Evolutionary conservation across 257 asterid genomes (phyloP), one percentile per base, ranked within the genome.

Genomic region (Przewalskia tangutica): DNA sequence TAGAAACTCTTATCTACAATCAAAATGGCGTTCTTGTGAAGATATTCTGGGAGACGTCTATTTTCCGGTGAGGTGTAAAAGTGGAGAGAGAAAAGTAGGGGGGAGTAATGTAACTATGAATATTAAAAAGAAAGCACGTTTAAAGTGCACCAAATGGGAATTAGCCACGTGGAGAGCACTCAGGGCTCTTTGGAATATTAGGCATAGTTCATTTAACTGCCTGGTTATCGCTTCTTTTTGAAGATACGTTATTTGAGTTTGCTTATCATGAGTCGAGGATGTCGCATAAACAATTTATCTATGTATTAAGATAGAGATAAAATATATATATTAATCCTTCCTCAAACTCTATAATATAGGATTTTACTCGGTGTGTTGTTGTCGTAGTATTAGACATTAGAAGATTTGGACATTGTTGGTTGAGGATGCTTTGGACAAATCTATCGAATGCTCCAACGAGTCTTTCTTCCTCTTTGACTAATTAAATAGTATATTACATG

Each of bases 1-100:
- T 83, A 46, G 58, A 71, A 71, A 48, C 40, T 71, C 79, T 46
- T 71, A 71, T 71, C 79, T 71, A 71, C 18, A 70, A 70, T n/a
- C 54, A 68, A 81, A 77, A 81, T 75, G 85, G 86, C 87, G 84
- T 77, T 27, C 32, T 27, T 27, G 32, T 27, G 32, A 27, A 27
- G 32, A 27, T 27, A 27, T 84, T 68, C 76, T 73, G 76, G 85
- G 86, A 46, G 40, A 71, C 17, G 81, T 82, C 86, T 44, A 83
- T 81, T 65, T 84, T 77, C 82, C 42, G 77, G 77, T 60, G 51
- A 12, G 56, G 63, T 59, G 17, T 65, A 58, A 78, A 86, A 86
- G 87, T 67, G 90, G 44, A 83, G 82, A 27, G 32, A 63, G 59
- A n/a, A n/a, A n/a, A n/a, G n/a, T n/a, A n/a, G n/a, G n/a, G n/a